Percentiles rank a stretch among this genome's conserved stretches.
phyloP scores from a whole-genome alignment of 1,284 basidiomycete genomes.

The Sanghuangporus weigelae region DNA sequence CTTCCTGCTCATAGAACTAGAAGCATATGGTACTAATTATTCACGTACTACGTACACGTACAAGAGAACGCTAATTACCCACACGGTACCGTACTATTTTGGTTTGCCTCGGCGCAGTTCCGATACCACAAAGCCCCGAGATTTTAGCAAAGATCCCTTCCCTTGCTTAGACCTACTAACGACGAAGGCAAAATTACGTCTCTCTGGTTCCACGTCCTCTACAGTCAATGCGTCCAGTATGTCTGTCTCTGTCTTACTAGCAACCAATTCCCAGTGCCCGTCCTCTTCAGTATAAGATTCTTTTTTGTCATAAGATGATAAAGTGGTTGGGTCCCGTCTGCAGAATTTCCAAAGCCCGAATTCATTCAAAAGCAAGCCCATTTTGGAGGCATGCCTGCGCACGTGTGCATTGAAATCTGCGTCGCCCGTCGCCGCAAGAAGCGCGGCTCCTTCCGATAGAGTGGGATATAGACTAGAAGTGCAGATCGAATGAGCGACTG shows the following conservation, averaged over 20 bases:
- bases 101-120: not conserved
- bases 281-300: not conserved
- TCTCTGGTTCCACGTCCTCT: conserved; percentile 23
- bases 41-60: not conserved
- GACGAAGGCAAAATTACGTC: conserved; percentile 25
- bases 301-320: not conserved
- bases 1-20: conserved; percentile 72
- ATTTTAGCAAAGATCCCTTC: not conserved
- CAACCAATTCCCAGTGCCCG: conserved; percentile 25
- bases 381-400: conserved; percentile 19
- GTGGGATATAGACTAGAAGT: conserved; percentile 24
- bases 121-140: not conserved
- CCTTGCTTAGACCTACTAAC: conserved; percentile 4
- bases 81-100: not conserved
- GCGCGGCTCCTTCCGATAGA: conserved; percentile 24
- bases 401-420: conserved; percentile 22
- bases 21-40: conserved; percentile 72
- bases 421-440: conserved; percentile 28
- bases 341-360: conserved; percentile 28
- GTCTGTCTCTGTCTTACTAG: conserved; percentile 22
- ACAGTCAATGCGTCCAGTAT: conserved; percentile 24
- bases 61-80: not conserved
- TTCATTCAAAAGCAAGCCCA: conserved; percentile 26
- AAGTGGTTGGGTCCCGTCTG: not conserved
- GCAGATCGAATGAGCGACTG: not conserved